These are phyloP conservation scores for Lactuca saligna DNA, from an alignment of 129 eudicot species.

Conservation along the genomic window DNA sequence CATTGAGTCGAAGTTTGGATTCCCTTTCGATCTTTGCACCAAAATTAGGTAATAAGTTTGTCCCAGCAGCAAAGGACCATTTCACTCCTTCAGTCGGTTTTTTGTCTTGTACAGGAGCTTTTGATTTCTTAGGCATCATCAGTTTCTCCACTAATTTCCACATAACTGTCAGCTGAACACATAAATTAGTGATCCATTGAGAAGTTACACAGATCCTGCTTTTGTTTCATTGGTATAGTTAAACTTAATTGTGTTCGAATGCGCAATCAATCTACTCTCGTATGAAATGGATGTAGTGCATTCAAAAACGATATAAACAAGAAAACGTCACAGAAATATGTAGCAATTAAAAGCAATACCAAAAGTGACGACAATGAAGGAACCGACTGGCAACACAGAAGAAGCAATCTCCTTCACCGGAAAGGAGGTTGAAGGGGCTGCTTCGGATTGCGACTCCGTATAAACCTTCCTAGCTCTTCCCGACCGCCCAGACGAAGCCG, in stretches of 20 bases:
- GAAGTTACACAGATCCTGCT: conserved; percentile 14
- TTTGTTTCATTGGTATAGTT: not conserved
- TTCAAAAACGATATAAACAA: not conserved
- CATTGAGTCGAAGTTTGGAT: conserved; percentile 58
- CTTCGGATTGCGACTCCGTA: conserved; percentile 51
- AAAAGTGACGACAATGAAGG: conserved; percentile 57
- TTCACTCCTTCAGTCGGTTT: conserved; percentile 56
- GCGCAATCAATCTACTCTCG: not conserved
- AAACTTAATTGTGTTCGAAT: not conserved
- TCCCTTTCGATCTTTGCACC: conserved; percentile 67
- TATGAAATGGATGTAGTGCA: not conserved
- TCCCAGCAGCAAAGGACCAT: conserved; percentile 87
- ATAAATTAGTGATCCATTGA: conserved; percentile 55
- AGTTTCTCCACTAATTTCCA: conserved; percentile 82
- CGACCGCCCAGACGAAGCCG: conserved; percentile 39
- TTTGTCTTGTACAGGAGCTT: conserved; percentile 44
- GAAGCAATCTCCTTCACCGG: conserved; percentile 56
- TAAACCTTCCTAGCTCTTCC: conserved; percentile 56
- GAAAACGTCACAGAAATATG: not conserved
- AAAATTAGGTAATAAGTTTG: conserved; percentile 55
- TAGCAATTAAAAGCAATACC: conserved; percentile 49
- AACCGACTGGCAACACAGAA: conserved; percentile 49
- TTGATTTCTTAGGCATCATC: conserved; percentile 56
- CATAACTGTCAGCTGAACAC: conserved; percentile 88
- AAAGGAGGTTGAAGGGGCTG: conserved; percentile 32